These are phyloP conservation scores for Kingdonia uniflora DNA, from an alignment of 164 flowering plant genomes.

Conservation along the genomic window DNA sequence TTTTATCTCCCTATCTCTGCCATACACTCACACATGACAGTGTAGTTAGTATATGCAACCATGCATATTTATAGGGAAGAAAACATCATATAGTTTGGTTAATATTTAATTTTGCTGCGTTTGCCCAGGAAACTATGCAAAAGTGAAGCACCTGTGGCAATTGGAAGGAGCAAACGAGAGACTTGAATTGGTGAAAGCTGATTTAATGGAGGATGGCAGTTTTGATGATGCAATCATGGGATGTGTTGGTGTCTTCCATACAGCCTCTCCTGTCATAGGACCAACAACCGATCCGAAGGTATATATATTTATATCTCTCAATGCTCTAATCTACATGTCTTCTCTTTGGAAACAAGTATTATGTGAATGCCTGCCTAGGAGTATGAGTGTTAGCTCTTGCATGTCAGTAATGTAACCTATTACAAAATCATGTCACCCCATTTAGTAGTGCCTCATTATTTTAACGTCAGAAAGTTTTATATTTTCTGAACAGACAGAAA, in stretches of 20 bases:
- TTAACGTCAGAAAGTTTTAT: no score
- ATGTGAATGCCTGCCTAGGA: background rate
- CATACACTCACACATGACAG: background rate
- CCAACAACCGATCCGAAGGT: constrained; percentile 57
- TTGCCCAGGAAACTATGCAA: constrained; percentile 42
- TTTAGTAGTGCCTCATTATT: no score
- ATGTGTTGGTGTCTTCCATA: constrained; percentile 81
- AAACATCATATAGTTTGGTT: background rate
- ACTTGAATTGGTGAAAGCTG: constrained; percentile 55
- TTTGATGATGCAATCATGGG: constrained; percentile 71
- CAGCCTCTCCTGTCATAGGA: constrained; percentile 76
- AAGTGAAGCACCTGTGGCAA: constrained; percentile 53
- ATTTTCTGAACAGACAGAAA: constrained; percentile 33
- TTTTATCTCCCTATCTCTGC: background rate
- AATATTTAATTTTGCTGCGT: background rate
- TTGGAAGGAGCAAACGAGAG: constrained; percentile 83
- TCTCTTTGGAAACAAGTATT: background rate
- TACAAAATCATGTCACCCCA: no score
- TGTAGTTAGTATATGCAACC: background rate
- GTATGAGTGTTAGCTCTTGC: no score
- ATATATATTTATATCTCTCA: constrained; percentile 5
- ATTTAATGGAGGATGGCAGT: constrained; percentile 66
- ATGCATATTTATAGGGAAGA: no score
- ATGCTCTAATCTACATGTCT: background rate
- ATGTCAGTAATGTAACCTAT: no score